Conservation (phyloP, 208 protist genomes). For the Giardia muris region DNA sequence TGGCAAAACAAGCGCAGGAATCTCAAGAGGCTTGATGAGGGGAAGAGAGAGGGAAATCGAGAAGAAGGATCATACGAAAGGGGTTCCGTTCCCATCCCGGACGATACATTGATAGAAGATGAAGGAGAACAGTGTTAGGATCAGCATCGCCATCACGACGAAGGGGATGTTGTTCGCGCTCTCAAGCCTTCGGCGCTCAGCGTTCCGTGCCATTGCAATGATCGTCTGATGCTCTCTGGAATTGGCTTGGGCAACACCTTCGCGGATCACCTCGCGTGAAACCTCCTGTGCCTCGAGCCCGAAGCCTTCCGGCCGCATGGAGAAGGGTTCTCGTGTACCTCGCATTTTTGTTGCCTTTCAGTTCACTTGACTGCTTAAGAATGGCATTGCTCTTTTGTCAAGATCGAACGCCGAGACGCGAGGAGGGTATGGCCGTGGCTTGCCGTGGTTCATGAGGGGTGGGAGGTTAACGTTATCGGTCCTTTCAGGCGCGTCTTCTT, state of each 20-base stretch:
- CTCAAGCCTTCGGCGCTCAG: neutral
- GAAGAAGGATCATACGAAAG: neutral
- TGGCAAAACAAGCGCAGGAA: no score
- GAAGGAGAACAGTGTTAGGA: neutral
- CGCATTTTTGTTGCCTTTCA: neutral
- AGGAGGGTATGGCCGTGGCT: neutral
- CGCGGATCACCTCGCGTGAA: neutral
- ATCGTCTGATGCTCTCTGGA: neutral
- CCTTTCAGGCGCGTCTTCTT: no score
- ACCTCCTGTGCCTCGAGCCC: neutral
- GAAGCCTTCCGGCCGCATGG: neutral
- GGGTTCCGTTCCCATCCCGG: neutral
- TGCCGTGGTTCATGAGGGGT: no score
- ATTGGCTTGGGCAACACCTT: neutral
- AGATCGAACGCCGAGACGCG: neutral
- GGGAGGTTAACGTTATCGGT: no score
- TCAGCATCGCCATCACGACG: neutral
- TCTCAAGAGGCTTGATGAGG: no score
- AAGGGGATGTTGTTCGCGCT: neutral
- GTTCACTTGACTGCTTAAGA: neutral
- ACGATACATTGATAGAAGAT: neutral
- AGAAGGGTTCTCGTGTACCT: neutral
- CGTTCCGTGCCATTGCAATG: neutral
- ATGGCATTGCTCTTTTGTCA: neutral
- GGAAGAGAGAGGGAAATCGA: no score